Conservation (phyloP, 768 basidiomycete species). For the Tulasnella sp. region DNA sequence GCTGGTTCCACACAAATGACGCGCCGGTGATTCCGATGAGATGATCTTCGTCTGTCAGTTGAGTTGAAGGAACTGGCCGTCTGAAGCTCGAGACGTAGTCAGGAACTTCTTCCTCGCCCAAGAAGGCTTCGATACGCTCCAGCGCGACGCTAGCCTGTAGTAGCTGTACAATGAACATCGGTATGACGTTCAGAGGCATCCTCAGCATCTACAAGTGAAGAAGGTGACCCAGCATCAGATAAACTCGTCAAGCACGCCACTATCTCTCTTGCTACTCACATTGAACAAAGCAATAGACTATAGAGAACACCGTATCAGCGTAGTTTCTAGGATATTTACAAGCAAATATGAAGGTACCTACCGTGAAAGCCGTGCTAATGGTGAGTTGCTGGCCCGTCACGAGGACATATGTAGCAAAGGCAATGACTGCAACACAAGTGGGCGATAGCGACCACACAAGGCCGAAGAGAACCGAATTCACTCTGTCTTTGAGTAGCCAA, state of each 20-base stretch:
- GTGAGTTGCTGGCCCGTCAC: constrained; percentile 59
- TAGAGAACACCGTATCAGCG: too few species aligned
- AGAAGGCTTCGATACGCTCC: constrained; percentile 53
- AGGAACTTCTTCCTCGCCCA: constrained; percentile 59
- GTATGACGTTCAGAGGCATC: constrained; percentile 65
- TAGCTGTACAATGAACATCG: constrained; percentile 66
- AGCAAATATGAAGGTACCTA: constrained; percentile 18
- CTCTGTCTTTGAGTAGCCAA: constrained; percentile 38
- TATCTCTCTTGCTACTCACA: background rate
- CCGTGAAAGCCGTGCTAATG: constrained; percentile 74
- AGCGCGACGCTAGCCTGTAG: constrained; percentile 56
- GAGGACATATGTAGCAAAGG: constrained; percentile 63
- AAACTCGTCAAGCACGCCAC: too few species aligned
- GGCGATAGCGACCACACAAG: constrained; percentile 67
- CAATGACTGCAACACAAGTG: constrained; percentile 65
- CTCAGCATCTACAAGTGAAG: background rate
- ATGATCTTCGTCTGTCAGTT: constrained; percentile 24
- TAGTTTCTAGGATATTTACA: too few species aligned
- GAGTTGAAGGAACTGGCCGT: constrained; percentile 20
- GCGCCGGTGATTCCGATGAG: constrained; percentile 39
- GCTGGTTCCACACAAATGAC: constrained; percentile 52
- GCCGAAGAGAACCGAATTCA: constrained; percentile 62
- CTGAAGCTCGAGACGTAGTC: constrained; percentile 58
- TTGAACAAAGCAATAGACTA: background rate
- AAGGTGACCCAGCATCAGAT: too few species aligned